A percentile compares a stretch with the other conserved stretches of the same genome.
Conservation (phyloP, 352 stramenopile genomes). For the Globisporangium acanthophoron region DNA sequence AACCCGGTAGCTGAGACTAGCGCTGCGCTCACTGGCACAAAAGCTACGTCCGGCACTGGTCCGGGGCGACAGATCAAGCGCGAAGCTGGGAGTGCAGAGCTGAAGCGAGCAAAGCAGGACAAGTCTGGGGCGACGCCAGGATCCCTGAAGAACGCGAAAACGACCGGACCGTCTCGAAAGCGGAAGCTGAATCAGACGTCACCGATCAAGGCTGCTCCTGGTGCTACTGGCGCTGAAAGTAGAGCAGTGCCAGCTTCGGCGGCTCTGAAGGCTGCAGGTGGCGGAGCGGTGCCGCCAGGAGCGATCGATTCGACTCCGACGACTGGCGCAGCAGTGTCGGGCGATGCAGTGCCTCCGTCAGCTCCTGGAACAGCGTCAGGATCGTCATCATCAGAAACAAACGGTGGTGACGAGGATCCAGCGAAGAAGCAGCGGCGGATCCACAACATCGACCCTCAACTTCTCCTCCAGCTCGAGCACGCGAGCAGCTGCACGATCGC, state of each 20-base stretch:
- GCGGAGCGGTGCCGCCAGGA: not conserved
- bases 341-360: not conserved
- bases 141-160: constrained; percentile 20
- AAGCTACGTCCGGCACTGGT: not conserved
- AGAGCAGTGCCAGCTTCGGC: not conserved
- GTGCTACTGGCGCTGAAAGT: constrained; percentile 4
- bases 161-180: constrained; percentile 44
- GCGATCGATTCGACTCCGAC: not conserved
- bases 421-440: constrained; percentile 89
- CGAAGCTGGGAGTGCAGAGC: constrained; percentile 35
- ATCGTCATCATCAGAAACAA: constrained; percentile 1
- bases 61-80: constrained; percentile 25
- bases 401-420: constrained; percentile 57
- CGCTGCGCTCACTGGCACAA: not conserved
- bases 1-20: constrained; percentile 6
- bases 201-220: constrained; percentile 12
- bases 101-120: constrained; percentile 40
- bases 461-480: constrained; percentile 82
- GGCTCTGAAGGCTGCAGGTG: not conserved
- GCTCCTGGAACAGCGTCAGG: not conserved
- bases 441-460: constrained; percentile 85
- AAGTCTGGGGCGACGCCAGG: constrained; percentile 14
- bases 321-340: not conserved
- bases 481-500: constrained; percentile 62
- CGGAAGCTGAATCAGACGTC: constrained; percentile 56